Percentiles rank a stretch among this genome's conserved stretches.
phyloP scores from a whole-genome alignment of 1,284 basidiomycete genomes.

The Pterula multifida region DNA sequence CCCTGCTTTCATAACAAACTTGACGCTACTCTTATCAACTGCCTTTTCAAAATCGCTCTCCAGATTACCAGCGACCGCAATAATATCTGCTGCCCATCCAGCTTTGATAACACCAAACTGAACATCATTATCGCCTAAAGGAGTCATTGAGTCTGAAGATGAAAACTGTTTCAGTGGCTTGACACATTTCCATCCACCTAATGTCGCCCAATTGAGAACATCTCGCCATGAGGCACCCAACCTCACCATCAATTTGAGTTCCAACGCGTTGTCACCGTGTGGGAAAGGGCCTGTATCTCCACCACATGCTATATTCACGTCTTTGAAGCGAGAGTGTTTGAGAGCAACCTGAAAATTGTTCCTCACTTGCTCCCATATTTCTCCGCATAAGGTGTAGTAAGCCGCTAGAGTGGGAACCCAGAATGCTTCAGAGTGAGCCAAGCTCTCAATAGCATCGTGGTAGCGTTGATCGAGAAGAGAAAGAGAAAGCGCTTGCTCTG shows the following conservation, averaged over 20 bases:
- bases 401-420: slow-evolving; percentile 55
- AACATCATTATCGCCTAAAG: slow-evolving; percentile 37
- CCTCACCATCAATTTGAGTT: slow-evolving; percentile 47
- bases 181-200: slow-evolving; percentile 47
- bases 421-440: slow-evolving; percentile 20
- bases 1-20: slow-evolving; percentile 50
- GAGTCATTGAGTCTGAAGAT: slow-evolving; percentile 21
- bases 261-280: slow-evolving; percentile 49
- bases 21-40: slow-evolving; percentile 25
- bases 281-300: slow-evolving; percentile 54
- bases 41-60: slow-evolving; percentile 36
- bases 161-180: slow-evolving; percentile 37
- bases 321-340: slow-evolving; percentile 14
- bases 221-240: slow-evolving; percentile 40
- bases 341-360: slow-evolving; percentile 35
- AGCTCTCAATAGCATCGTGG: slow-evolving; percentile 15
- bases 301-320: slow-evolving; percentile 43
- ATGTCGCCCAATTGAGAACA: slow-evolving; percentile 48
- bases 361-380: slow-evolving; percentile 26
- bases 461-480: background rate
- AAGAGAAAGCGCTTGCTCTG: background rate
- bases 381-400: slow-evolving; percentile 25
- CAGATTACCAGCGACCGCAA: slow-evolving; percentile 37
- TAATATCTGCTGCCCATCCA: slow-evolving; percentile 50
- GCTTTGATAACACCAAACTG: slow-evolving; percentile 40